phyloP scores from a whole-genome alignment of 352 stramenopile genomes.

The Phytophthora lateralis region DNA sequence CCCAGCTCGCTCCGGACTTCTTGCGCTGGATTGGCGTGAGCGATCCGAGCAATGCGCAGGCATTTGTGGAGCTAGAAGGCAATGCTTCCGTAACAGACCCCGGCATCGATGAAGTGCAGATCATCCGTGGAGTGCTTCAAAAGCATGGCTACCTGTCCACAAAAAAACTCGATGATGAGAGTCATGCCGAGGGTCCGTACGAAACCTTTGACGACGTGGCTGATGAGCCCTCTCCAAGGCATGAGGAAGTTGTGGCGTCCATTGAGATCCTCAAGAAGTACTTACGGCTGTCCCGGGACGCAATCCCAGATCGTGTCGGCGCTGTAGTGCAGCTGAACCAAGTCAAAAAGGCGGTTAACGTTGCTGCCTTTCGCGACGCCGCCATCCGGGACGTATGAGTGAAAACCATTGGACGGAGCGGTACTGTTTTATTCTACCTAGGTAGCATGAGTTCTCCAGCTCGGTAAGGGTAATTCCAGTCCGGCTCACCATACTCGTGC shows the following conservation, averaged over 20 bases:
- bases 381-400: conserved; percentile 34
- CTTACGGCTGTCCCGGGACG: conserved; percentile 61
- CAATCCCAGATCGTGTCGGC: conserved; percentile 57
- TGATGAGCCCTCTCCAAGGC: conserved; percentile 54
- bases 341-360: conserved; percentile 60
- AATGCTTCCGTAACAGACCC: conserved; percentile 79
- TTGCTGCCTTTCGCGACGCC: conserved; percentile 30
- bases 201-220: conserved; percentile 58
- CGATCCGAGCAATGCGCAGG: conserved; percentile 59
- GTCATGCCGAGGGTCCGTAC: conserved; percentile 46
- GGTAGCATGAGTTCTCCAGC: too few relatives aligned
- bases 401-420: background rate
- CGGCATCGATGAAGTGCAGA: conserved; percentile 82
- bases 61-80: conserved; percentile 75
- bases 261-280: conserved; percentile 79
- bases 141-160: conserved; percentile 80
- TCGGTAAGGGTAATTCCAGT: too few relatives aligned
- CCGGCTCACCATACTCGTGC: too few relatives aligned
- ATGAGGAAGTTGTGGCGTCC: conserved; percentile 60
- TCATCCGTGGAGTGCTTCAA: conserved; percentile 82
- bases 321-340: conserved; percentile 77
- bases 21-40: conserved; percentile 71
- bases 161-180: conserved; percentile 66
- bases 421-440: conserved; percentile 16
- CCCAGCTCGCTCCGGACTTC: conserved; percentile 68